Conservation (phyloP, 2,329 filamentous ascomycete genomes). For the Calonectria pteridis region DNA sequence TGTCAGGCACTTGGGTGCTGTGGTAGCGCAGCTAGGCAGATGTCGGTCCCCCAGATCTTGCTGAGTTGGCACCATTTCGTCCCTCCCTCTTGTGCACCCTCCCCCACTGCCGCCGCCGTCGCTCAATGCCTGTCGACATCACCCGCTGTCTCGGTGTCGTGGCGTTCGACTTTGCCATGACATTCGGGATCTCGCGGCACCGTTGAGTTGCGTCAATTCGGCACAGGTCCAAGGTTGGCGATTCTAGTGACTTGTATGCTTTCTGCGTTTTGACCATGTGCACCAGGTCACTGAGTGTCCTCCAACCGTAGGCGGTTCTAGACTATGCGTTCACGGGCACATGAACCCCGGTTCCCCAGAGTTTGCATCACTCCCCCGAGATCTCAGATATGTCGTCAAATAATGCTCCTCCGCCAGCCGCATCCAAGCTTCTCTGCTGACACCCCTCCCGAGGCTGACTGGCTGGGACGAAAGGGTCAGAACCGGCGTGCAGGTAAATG, state of each 20-base stretch:
- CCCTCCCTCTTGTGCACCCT: not conserved
- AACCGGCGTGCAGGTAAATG: constrained; percentile 22
- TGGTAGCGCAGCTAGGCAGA: not conserved
- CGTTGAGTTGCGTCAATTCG: constrained; percentile 25
- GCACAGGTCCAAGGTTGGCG: constrained; percentile 9
- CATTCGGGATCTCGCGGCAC: constrained; percentile 25
- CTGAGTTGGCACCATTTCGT: constrained; percentile 17
- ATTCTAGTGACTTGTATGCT: constrained; percentile 19
- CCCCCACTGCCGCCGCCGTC: constrained; percentile 13
- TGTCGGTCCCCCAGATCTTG: constrained; percentile 22
- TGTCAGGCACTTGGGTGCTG: constrained; percentile 15
- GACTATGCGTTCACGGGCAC: not conserved
- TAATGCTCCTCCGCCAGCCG: constrained; percentile 27
- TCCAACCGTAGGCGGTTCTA: not conserved
- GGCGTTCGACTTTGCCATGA: constrained; percentile 22
- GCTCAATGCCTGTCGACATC: constrained; percentile 19
- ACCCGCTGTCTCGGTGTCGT: constrained; percentile 25
- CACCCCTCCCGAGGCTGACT: constrained; percentile 30
- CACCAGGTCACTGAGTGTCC: not conserved
- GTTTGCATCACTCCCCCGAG: constrained; percentile 4
- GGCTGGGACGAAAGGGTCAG: constrained; percentile 20
- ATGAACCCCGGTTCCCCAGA: not conserved
- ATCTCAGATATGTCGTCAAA: constrained; percentile 3
- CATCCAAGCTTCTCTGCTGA: constrained; percentile 11
- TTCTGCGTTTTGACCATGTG: not conserved